Evolutionary conservation across 2,329 filamentous ascomycete genomes (phyloP).

Genomic region (Cladosporium austrohemisphaericum): DNA sequence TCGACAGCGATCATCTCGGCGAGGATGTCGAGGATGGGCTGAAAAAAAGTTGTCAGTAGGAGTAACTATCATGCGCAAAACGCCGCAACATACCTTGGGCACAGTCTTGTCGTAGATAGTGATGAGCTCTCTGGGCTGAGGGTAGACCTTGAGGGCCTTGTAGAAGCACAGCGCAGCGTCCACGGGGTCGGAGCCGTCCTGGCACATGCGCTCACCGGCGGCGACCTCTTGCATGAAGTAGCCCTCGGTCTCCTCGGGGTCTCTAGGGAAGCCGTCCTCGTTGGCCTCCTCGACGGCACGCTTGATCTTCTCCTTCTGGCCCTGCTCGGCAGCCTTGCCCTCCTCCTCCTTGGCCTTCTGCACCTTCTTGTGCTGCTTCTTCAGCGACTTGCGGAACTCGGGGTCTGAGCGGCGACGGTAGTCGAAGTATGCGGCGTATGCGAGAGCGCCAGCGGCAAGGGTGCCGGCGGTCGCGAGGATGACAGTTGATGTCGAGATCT

Average conservation of each 20-base stretch:
- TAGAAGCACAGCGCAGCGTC: conserved; percentile 95
- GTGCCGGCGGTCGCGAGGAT: conserved; percentile 57
- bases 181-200: conserved; percentile 72
- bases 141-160: conserved; percentile 98
- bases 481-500: conserved; percentile 55
- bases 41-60: conserved; percentile 21
- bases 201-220: conserved; percentile 75
- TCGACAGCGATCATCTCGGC: conserved; percentile 98
- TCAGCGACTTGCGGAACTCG: conserved; percentile 60
- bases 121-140: conserved; percentile 86
- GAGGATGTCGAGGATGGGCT: conserved; percentile 91
- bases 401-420: conserved; percentile 61
- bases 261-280: conserved; percentile 84
- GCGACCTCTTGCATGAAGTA: conserved; percentile 98
- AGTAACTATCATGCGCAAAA: background rate
- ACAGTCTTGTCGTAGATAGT: conserved; percentile 98
- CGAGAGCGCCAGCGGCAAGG: conserved; percentile 55
- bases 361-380: conserved; percentile 71
- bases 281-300: conserved; percentile 73
- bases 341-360: conserved; percentile 69
- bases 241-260: conserved; percentile 87
- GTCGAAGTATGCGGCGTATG: conserved; percentile 65
- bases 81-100: conserved; percentile 66
- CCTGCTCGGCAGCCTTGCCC: conserved; percentile 60
- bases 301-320: conserved; percentile 72